Conservation (phyloP, 2,329 filamentous ascomycete species). For the Raffaelea arxii region DNA sequence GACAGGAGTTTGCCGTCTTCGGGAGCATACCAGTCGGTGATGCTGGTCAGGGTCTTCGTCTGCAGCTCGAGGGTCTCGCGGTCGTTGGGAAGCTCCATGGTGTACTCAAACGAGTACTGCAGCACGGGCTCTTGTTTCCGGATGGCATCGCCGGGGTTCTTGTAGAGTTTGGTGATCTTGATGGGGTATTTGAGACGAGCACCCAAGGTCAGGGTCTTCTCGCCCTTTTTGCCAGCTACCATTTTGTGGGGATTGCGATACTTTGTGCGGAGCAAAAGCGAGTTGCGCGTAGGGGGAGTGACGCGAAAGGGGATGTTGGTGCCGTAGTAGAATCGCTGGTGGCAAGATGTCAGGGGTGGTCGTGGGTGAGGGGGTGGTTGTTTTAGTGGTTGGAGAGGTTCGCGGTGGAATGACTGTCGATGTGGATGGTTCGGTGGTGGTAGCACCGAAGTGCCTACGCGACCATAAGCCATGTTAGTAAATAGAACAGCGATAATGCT, state of each 20-base stretch:
- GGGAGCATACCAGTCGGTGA: conserved; percentile 71
- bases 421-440: not conserved
- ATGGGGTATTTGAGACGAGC: conserved; percentile 80
- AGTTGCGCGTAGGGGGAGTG: conserved; percentile 9
- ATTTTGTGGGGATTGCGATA: conserved; percentile 8
- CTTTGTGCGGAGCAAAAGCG: conserved; percentile 9
- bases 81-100: conserved; percentile 61
- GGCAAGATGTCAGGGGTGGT: conserved; percentile 4
- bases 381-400: not conserved
- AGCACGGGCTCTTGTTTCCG: conserved; percentile 69
- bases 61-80: conserved; percentile 47
- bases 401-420: not conserved
- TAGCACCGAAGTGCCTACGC: conserved; percentile 1
- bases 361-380: not conserved
- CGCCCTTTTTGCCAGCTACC: conserved; percentile 13
- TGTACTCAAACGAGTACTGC: conserved; percentile 78
- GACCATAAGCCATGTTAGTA: conserved; percentile 13
- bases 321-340: conserved; percentile 8
- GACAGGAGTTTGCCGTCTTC: conserved; percentile 67
- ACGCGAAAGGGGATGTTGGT: conserved; percentile 4
- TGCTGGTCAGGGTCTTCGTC: conserved; percentile 59
- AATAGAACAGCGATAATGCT: conserved; percentile 5
- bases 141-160: conserved; percentile 64
- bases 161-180: conserved; percentile 77
- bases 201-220: conserved; percentile 37